A percentile compares a stretch with the other conserved stretches of the same genome.
These are phyloP conservation scores for Pleurotus salmoneostramineus DNA, from an alignment of 768 basidiomycete genomes.

Conservation along the genomic window DNA sequence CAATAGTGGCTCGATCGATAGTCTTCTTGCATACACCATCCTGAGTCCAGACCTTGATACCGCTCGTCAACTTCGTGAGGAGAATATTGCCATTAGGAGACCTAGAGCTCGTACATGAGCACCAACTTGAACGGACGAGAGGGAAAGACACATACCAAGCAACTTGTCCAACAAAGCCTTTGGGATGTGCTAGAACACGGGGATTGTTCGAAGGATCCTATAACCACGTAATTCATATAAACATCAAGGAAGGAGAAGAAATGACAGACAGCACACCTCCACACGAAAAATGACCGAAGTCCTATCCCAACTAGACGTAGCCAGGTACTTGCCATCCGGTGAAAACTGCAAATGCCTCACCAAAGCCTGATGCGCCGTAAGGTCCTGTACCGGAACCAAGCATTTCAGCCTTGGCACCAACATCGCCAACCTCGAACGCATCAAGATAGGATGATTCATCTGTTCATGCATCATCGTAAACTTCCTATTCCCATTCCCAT, in stretches of 20 bases:
- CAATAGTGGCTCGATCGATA: slow-evolving; percentile 49
- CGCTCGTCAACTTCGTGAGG: slow-evolving; percentile 60
- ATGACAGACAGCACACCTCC: slow-evolving; percentile 35
- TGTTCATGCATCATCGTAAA: slow-evolving; percentile 26
- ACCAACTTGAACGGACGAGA: neutral
- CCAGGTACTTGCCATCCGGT: slow-evolving; percentile 69
- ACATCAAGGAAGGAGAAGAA: neutral
- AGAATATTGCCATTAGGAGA: slow-evolving; percentile 60
- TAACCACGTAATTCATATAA: slow-evolving; percentile 3
- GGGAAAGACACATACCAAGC: slow-evolving; percentile 48
- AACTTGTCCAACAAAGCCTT: slow-evolving; percentile 74
- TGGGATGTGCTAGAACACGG: slow-evolving; percentile 60
- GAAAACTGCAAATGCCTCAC: slow-evolving; percentile 76
- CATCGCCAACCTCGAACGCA: slow-evolving; percentile 49
- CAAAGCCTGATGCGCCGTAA: slow-evolving; percentile 62
- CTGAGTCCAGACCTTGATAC: slow-evolving; percentile 74
- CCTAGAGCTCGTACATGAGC: slow-evolving; percentile 27
- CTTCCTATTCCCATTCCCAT: slow-evolving; percentile 18
- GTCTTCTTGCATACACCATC: slow-evolving; percentile 67
- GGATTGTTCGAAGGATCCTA: slow-evolving; percentile 59
- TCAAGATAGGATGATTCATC: slow-evolving; percentile 23
- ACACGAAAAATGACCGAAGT: slow-evolving; percentile 67
- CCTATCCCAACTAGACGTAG: slow-evolving; percentile 75
- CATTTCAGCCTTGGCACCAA: slow-evolving; percentile 54
- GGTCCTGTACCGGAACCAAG: slow-evolving; percentile 53